Evolutionary conservation across 1,139 yeast species (phyloP).

Genomic region (Kodamaea alishanica): DNA sequence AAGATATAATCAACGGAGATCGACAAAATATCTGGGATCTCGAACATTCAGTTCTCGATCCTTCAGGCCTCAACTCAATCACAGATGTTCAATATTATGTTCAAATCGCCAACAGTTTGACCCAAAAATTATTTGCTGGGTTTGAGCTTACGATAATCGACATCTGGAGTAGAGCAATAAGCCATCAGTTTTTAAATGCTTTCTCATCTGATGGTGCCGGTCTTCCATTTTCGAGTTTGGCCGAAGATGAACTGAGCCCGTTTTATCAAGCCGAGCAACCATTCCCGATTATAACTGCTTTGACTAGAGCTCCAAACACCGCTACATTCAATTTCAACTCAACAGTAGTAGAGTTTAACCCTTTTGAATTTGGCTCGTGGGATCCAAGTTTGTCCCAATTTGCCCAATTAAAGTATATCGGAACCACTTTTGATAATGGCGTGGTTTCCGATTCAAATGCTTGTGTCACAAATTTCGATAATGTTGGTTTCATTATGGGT

Average conservation of each 20-base stretch:
- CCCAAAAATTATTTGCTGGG: conserved; percentile 16
- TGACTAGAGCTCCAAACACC: conserved; percentile 17
- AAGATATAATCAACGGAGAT: conserved; percentile 12
- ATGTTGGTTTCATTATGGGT: conserved; percentile 21
- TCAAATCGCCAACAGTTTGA: conserved; percentile 9
- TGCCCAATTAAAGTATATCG: conserved; percentile 33
- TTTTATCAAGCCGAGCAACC: conserved; percentile 16
- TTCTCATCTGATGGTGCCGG: conserved; percentile 15
- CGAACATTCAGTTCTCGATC: conserved; percentile 38
- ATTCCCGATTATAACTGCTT: conserved; percentile 19
- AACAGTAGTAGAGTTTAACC: conserved; percentile 21
- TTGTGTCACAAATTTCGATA: conserved; percentile 20
- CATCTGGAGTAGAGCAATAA: conserved; percentile 20
- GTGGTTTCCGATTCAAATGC: conserved; percentile 13
- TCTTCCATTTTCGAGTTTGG: conserved; percentile 30
- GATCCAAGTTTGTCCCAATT: conserved; percentile 19
- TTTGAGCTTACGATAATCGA: conserved; percentile 18
- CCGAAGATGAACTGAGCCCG: conserved; percentile 12
- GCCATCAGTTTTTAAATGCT: conserved; percentile 18
- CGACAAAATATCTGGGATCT: conserved; percentile 17
- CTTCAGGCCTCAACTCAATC: conserved; percentile 34
- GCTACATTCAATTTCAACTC: conserved; percentile 15
- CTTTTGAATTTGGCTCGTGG: conserved; percentile 24
- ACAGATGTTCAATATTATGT: conserved; percentile 12
- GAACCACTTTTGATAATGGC: conserved; percentile 30